Conservation (phyloP, 306 rosid genomes). For the Quercus alba region DNA sequence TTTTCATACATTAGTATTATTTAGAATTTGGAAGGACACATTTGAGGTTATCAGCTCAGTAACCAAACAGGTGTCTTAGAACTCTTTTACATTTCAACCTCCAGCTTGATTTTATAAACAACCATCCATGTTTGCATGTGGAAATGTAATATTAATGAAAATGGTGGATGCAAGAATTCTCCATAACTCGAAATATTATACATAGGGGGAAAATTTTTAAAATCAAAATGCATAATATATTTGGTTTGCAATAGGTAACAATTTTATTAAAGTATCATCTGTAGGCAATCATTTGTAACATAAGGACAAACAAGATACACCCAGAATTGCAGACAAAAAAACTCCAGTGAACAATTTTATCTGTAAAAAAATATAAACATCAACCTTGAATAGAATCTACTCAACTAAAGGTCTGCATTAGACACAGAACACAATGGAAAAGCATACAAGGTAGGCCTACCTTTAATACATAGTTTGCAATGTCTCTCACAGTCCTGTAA, state of each 20-base stretch:
- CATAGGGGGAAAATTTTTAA: no score
- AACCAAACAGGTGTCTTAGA: not conserved
- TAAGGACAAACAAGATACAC: constrained; percentile 70
- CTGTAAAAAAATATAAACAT: constrained; percentile 43
- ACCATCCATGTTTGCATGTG: not conserved
- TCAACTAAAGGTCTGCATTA: constrained; percentile 5
- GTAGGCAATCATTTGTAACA: no score
- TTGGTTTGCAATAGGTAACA: no score
- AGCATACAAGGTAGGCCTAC: constrained; percentile 30
- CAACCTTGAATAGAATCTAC: constrained; percentile 18
- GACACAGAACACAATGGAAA: constrained; percentile 13
- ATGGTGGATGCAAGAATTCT: not conserved
- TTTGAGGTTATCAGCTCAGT: no score
- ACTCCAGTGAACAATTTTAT: constrained; percentile 68
- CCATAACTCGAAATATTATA: not conserved
- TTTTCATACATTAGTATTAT: not conserved
- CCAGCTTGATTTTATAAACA: not conserved
- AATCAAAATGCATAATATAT: no score
- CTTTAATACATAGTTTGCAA: constrained; percentile 52
- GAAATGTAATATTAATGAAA: not conserved
- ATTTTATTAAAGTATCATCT: no score
- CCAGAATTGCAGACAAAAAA: constrained; percentile 67
- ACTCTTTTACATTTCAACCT: not conserved
- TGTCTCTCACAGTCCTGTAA: constrained; percentile 66
- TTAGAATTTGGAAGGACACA: not conserved